These are phyloP conservation scores for Ogataea degrootiae DNA, from an alignment of 805 yeast species.

Conservation along the genomic window DNA sequence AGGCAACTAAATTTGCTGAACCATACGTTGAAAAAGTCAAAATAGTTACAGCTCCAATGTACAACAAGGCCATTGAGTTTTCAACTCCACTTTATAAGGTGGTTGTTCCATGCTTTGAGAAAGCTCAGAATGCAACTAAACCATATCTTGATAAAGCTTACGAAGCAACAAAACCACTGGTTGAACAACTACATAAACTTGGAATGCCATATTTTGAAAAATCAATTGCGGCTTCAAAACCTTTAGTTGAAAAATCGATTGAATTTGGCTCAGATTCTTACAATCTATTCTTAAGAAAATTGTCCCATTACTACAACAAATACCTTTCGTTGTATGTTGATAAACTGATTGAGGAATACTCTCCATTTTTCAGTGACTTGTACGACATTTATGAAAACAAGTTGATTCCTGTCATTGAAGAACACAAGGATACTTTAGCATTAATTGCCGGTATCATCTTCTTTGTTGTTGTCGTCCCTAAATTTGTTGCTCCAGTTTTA, in stretches of 20 bases:
- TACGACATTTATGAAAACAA: slow-evolving; percentile 7
- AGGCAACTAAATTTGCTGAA: background rate
- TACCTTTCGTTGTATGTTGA: slow-evolving; percentile 9
- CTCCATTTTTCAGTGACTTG: slow-evolving; percentile 16
- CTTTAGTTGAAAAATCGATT: background rate
- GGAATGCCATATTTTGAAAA: background rate
- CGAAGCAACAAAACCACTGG: background rate
- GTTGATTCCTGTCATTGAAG: slow-evolving; percentile 8
- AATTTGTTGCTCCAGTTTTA: slow-evolving; percentile 8
- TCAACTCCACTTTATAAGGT: background rate
- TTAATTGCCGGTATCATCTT: slow-evolving; percentile 9
- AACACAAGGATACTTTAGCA: slow-evolving; percentile 14
- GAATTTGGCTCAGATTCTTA: slow-evolving; percentile 2
- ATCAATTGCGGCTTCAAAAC: background rate
- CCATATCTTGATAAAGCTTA: background rate
- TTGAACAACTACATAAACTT: no score
- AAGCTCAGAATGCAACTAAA: background rate
- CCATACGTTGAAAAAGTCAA: slow-evolving; percentile 3
- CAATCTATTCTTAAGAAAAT: slow-evolving; percentile 1
- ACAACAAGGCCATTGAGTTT: background rate
- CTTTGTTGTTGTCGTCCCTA: slow-evolving; percentile 11
- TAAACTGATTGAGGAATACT: slow-evolving; percentile 7
- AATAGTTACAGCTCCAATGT: background rate
- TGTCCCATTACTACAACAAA: slow-evolving; percentile 8
- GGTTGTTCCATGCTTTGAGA: background rate